These are phyloP conservation scores for Amanita thiersii DNA, from an alignment of 768 basidiomycete genomes.

Conservation along the genomic window DNA sequence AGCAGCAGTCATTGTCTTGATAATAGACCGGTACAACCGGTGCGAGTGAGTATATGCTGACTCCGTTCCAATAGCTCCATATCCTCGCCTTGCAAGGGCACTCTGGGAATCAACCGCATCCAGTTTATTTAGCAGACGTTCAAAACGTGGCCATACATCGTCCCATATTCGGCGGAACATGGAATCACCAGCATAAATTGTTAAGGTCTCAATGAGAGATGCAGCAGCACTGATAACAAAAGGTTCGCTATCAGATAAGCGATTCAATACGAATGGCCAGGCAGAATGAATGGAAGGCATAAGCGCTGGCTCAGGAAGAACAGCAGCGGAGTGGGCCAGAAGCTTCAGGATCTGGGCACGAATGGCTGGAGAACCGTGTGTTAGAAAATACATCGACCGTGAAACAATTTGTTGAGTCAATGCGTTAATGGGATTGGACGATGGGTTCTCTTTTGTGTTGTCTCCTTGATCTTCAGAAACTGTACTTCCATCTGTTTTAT, in stretches of 20 bases:
- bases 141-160: constrained; percentile 87
- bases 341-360: constrained; percentile 77
- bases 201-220: constrained; percentile 63
- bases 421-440: constrained; percentile 62
- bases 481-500: constrained; percentile 10
- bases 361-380: constrained; percentile 81
- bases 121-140: constrained; percentile 47
- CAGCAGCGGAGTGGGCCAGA: constrained; percentile 64
- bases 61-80: constrained; percentile 46
- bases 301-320: constrained; percentile 64
- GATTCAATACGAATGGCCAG: constrained; percentile 92
- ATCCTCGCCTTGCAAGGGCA: constrained; percentile 55
- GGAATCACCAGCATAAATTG: constrained; percentile 67
- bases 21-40: constrained; percentile 66
- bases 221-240: constrained; percentile 79
- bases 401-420: constrained; percentile 81
- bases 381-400: constrained; percentile 84
- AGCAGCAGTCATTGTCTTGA: constrained; percentile 66
- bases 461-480: constrained; percentile 15
- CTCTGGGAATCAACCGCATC: constrained; percentile 55
- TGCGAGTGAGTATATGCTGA: constrained; percentile 79
- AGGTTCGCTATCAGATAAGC: constrained; percentile 63
- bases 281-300: constrained; percentile 81
- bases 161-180: constrained; percentile 86
- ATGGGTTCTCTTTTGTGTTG: constrained; percentile 36